phyloP scores from a whole-genome alignment of 2,329 filamentous ascomycete genomes.

The Pseudogymnoascus verrucosus region DNA sequence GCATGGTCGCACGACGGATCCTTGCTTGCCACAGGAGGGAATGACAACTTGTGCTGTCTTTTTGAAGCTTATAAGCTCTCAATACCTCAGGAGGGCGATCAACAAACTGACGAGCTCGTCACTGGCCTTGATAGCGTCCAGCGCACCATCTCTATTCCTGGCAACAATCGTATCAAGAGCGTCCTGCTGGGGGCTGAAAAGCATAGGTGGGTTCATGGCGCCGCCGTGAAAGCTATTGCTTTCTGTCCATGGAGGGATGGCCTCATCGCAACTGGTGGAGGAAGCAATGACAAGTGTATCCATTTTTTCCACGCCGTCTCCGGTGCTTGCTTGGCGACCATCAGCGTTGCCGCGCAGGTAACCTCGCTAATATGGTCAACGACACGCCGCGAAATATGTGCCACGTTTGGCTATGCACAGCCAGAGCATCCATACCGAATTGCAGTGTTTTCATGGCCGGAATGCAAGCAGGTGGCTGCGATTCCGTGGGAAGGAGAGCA shows the following conservation, averaged over 20 bases:
- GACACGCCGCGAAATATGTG: constrained; percentile 77
- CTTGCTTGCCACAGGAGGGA: constrained; percentile 79
- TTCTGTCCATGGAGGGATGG: constrained; percentile 92
- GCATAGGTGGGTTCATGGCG: constrained; percentile 70
- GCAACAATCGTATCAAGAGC: constrained; percentile 33
- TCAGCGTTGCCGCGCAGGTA: constrained; percentile 87
- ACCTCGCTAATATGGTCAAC: constrained; percentile 88
- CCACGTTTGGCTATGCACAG: constrained; percentile 88
- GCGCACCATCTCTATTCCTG: constrained; percentile 20
- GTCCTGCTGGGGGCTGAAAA: constrained; percentile 51
- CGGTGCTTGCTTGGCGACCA: constrained; percentile 77
- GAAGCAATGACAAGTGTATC: constrained; percentile 89
- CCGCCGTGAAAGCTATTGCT: constrained; percentile 92
- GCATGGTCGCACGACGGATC: constrained; percentile 72
- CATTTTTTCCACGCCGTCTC: constrained; percentile 89
- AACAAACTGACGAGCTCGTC: constrained; percentile 16
- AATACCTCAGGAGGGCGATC: background rate
- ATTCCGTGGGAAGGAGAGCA: constrained; percentile 77
- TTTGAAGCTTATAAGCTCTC: constrained; percentile 46
- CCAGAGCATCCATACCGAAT: constrained; percentile 85
- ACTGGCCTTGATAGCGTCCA: constrained; percentile 23
- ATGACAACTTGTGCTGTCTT: constrained; percentile 82
- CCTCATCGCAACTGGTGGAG: constrained; percentile 82
- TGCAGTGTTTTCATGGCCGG: constrained; percentile 90
- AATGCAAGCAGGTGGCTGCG: constrained; percentile 74